Percentiles rank a stretch among this genome's conserved stretches.
These are phyloP conservation scores for Aurantiochytrium sp. DNA, from an alignment of 108 stramenopile species.

Conservation along the genomic window DNA sequence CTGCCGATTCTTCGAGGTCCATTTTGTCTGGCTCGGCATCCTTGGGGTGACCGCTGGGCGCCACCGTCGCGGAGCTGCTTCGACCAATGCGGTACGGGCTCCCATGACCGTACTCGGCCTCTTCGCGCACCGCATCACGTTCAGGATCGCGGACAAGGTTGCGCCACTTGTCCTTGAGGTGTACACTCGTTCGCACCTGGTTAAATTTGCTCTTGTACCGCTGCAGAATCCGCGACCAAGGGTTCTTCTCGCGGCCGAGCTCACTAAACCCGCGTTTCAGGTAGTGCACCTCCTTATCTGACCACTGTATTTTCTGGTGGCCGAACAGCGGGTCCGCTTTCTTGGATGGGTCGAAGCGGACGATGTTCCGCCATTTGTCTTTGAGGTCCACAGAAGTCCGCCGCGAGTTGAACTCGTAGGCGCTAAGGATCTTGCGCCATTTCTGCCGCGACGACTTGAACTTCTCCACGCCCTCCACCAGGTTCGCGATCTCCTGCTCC, in stretches of 20 bases:
- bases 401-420: background rate
- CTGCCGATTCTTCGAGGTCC: constrained; percentile 86
- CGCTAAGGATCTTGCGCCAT: background rate
- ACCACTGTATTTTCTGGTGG: background rate
- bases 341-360: background rate
- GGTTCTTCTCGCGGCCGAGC: background rate
- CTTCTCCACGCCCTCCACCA: background rate
- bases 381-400: background rate
- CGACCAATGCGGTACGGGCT: no score
- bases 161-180: constrained; percentile 4
- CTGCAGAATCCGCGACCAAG: background rate
- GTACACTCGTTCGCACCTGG: background rate
- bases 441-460: background rate
- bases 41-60: background rate
- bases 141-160: background rate
- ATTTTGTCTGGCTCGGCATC: constrained; percentile 66
- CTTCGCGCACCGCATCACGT: constrained; percentile 30
- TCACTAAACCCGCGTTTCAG: background rate
- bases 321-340: background rate
- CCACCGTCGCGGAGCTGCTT: background rate
- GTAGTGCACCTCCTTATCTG: background rate
- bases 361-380: constrained; percentile 3
- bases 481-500: background rate
- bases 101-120: no score
- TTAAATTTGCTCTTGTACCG: background rate